Evolutionary conservation across 2,329 filamentous ascomycete species (phyloP).

Genomic region (Aspergillus sp.): DNA sequence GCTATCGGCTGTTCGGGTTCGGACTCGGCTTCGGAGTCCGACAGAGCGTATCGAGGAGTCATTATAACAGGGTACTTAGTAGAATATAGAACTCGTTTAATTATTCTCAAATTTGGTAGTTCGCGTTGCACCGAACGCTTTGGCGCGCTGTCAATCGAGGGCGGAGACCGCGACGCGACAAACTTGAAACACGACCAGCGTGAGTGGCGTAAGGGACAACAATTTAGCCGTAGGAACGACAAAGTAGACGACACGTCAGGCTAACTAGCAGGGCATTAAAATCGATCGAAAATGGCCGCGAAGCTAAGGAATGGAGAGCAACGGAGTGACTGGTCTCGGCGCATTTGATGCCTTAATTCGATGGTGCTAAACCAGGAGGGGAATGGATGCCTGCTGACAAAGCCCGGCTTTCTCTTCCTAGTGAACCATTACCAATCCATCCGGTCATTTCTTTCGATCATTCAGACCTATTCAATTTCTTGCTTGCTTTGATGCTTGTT

Average conservation of each 20-base stretch:
- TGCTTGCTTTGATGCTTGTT: not conserved
- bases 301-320: not conserved
- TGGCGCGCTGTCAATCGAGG: not conserved
- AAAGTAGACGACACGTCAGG: not conserved
- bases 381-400: conserved; percentile 1
- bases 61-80: conserved; percentile 14
- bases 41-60: conserved; percentile 31
- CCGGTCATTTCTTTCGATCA: not conserved
- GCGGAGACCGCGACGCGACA: not conserved
- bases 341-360: not conserved
- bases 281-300: not conserved
- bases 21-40: conserved; percentile 31
- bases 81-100: not conserved
- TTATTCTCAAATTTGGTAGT: not conserved
- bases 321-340: not conserved
- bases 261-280: not conserved
- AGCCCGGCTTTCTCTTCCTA: not conserved
- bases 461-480: not conserved
- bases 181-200: not conserved
- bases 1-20: conserved; percentile 24
- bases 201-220: not conserved
- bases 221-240: not conserved
- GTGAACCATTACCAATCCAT: not conserved
- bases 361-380: not conserved
- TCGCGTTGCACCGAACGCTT: not conserved